Percentiles rank a stretch among this genome's conserved stretches.
These are phyloP conservation scores for Plasmopara muralis DNA, from an alignment of 352 stramenopile species.

Conservation along the genomic window DNA sequence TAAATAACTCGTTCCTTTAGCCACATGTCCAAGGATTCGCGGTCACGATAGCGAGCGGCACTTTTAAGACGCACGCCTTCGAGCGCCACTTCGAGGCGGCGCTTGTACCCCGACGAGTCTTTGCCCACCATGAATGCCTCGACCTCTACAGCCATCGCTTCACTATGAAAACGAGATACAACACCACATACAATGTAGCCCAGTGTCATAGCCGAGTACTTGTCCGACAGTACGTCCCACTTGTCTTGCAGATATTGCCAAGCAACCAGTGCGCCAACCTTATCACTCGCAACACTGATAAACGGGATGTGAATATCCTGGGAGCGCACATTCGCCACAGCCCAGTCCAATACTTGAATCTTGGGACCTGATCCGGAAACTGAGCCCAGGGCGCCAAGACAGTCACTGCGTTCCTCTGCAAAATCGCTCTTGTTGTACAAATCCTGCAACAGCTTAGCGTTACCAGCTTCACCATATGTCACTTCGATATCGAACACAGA, in stretches of 20 bases:
- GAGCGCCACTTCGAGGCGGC: constrained; percentile 45
- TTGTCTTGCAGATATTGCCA: constrained; percentile 69
- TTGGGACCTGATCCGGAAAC: constrained; percentile 37
- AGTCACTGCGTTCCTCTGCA: constrained; percentile 60
- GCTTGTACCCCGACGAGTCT: constrained; percentile 47
- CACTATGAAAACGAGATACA: constrained; percentile 42
- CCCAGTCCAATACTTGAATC: constrained; percentile 68
- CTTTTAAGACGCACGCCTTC: constrained; percentile 58
- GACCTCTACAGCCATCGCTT: constrained; percentile 41
- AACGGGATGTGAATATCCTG: constrained; percentile 63
- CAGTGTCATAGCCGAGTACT: constrained; percentile 52
- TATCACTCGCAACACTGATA: constrained; percentile 43
- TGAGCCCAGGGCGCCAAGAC: constrained; percentile 44
- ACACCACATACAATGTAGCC: constrained; percentile 35
- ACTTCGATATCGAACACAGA: constrained; percentile 52
- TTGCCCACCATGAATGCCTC: constrained; percentile 51
- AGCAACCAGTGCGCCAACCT: constrained; percentile 36
- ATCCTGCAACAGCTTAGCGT: constrained; percentile 51
- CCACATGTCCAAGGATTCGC: constrained; percentile 51
- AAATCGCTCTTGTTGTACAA: constrained; percentile 62
- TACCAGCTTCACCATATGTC: constrained; percentile 27
- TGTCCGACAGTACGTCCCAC: constrained; percentile 48
- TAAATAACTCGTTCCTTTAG: constrained; percentile 31
- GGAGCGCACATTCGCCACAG: constrained; percentile 49
- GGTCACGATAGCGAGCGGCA: constrained; percentile 38